Conservation (phyloP, 1,284 basidiomycete species). For the Cryptococcus floricola region DNA sequence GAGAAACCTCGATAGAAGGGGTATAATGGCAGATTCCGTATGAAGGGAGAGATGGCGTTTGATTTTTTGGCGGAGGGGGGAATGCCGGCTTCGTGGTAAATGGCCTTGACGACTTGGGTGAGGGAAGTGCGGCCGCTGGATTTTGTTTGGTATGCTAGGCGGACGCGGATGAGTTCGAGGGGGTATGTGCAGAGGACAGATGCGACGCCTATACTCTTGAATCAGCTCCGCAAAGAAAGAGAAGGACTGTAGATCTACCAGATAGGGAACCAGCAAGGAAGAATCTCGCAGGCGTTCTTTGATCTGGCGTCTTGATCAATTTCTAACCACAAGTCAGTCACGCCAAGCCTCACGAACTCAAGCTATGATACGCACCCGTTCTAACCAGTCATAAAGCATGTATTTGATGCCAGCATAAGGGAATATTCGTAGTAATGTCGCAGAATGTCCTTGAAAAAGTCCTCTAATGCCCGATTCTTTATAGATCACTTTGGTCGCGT, state of each 20-base stretch:
- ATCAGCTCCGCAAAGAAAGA: neutral
- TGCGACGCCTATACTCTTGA: constrained; percentile 60
- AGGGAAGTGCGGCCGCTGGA: constrained; percentile 58
- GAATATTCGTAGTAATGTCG: constrained; percentile 71
- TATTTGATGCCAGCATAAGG: constrained; percentile 98
- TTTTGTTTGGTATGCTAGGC: constrained; percentile 85
- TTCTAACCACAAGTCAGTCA: constrained; percentile 31
- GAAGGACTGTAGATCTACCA: constrained; percentile 53
- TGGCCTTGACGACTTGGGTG: constrained; percentile 58
- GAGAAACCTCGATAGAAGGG: constrained; percentile 88
- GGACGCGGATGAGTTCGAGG: constrained; percentile 88
- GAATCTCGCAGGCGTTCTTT: constrained; percentile 75
- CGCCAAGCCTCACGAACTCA: neutral
- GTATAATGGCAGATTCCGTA: constrained; percentile 44
- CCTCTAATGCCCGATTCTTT: constrained; percentile 67
- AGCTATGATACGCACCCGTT: constrained; percentile 57
- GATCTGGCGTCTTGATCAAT: constrained; percentile 76
- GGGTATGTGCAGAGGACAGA: constrained; percentile 93
- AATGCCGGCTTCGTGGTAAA: constrained; percentile 63
- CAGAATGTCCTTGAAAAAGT: constrained; percentile 91
- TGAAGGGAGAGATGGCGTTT: constrained; percentile 43
- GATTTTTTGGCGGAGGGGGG: constrained; percentile 15
- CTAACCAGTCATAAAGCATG: constrained; percentile 90
- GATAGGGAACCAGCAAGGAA: constrained; percentile 86
- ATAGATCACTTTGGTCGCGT: constrained; percentile 79